Evolutionary conservation across 345 rosid genomes (phyloP).

Genomic region (Limnanthes douglasii): DNA sequence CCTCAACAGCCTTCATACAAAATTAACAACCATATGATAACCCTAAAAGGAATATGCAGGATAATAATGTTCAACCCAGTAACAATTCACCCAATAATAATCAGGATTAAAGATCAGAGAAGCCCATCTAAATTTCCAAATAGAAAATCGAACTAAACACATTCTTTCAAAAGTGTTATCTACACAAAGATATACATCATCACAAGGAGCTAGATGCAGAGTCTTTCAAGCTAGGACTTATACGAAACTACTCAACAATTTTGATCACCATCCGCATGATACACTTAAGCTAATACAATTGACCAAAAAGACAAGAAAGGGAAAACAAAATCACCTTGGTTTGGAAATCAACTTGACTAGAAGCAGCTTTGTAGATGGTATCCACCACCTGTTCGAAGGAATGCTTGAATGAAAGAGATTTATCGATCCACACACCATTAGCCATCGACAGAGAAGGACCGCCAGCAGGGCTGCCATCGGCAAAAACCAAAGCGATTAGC

Average conservation of each 20-base stretch:
- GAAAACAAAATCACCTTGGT: slow-evolving; percentile 26
- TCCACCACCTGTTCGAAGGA: slow-evolving; percentile 42
- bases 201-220: too few species aligned
- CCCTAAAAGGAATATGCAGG: slow-evolving; percentile 2
- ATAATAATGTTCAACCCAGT: slow-evolving; percentile 1
- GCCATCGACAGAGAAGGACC: slow-evolving; percentile 54
- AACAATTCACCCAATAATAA: not conserved
- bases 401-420: slow-evolving; percentile 39
- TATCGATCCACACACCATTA: slow-evolving; percentile 61
- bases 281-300: too few species aligned
- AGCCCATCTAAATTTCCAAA: not conserved
- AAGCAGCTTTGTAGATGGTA: slow-evolving; percentile 42
- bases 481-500: slow-evolving; percentile 38
- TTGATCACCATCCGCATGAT: not conserved
- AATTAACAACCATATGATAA: not conserved
- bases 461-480: slow-evolving; percentile 49
- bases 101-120: not conserved
- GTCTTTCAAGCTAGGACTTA: too few species aligned
- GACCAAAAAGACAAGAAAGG: not conserved
- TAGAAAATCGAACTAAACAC: not conserved
- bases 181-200: too few species aligned
- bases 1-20: slow-evolving; percentile 48
- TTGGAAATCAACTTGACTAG: slow-evolving; percentile 52
- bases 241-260: not conserved
- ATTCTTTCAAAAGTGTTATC: too few species aligned